phyloP scores from a whole-genome alignment of 352 stramenopile species.

The Phytophthora fragariaefolia region DNA sequence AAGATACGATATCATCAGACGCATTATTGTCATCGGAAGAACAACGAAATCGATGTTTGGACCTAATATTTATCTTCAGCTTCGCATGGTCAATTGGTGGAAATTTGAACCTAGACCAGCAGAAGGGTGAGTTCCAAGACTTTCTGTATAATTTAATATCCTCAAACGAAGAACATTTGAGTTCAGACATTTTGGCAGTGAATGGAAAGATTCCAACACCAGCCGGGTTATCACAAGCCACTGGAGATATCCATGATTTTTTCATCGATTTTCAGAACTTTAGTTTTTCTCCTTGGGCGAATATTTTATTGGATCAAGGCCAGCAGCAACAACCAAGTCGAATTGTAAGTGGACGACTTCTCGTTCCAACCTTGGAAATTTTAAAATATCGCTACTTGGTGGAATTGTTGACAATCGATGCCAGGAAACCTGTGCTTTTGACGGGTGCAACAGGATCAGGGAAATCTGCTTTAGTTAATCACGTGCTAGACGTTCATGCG shows the following conservation, averaged over 20 bases:
- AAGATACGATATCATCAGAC: slow-evolving; percentile 25
- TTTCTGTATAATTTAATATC: slow-evolving; percentile 55
- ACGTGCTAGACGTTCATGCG: slow-evolving; percentile 58
- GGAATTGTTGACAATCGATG: slow-evolving; percentile 59
- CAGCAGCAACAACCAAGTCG: slow-evolving; percentile 25
- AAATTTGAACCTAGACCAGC: slow-evolving; percentile 53
- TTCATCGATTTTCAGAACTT: slow-evolving; percentile 70
- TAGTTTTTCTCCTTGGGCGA: slow-evolving; percentile 68
- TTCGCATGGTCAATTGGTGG: slow-evolving; percentile 79
- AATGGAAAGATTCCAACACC: slow-evolving; percentile 60
- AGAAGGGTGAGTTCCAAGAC: slow-evolving; percentile 53
- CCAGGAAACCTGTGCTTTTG: slow-evolving; percentile 81
- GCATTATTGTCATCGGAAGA: slow-evolving; percentile 43
- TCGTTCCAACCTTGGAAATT: slow-evolving; percentile 73
- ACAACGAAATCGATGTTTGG: slow-evolving; percentile 60
- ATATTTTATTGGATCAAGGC: slow-evolving; percentile 13
- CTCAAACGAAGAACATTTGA: slow-evolving; percentile 58
- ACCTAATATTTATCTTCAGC: slow-evolving; percentile 75
- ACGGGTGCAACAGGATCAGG: slow-evolving; percentile 90
- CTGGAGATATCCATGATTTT: slow-evolving; percentile 70
- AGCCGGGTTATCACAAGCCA: slow-evolving; percentile 48
- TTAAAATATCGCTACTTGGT: slow-evolving; percentile 71
- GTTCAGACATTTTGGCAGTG: slow-evolving; percentile 54
- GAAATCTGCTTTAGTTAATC: slow-evolving; percentile 88
- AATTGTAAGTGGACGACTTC: slow-evolving; percentile 34